Evolutionary conservation across 805 yeast species (phyloP), one percentile per base, ranked within the genome.

Genomic region (Monosporozyma yasuniensis): DNA sequence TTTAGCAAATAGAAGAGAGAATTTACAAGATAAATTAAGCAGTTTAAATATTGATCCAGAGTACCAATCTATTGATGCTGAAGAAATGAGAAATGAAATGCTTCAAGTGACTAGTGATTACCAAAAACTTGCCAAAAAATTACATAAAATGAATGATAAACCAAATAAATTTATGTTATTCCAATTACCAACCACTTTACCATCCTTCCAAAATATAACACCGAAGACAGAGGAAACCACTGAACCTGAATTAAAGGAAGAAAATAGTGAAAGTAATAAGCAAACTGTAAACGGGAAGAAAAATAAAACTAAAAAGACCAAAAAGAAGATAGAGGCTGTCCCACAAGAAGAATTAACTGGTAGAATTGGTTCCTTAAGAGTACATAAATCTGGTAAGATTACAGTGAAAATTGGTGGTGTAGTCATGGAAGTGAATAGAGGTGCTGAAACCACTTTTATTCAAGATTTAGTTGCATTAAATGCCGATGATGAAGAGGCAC

Each of bases 381-480:
- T 83, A 44, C 96, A 90, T 64, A 78, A 82, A 59, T 87, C 96
- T 1, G 98, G 98, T 3, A 86, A 78, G 61, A 65, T 88, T 19
- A 75, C 95, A 3, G 76, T 90, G 65, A 76, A 79, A 52, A 69
- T 91, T 37, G 96, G 96, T 12, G 77, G 80, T 47, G 77, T 79
- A 7, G 72, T 77, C 3, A 76, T 82, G 74, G 87, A 84, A 50
- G 80, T 89, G 21, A 72, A 81, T 4, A 75, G 78, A 58, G 96
- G 96, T 14, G 80, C 87, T 3, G 75, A 81, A 11, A 65, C 85
- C 6, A 73, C 77, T 4, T 82, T 88, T 54, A 67, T 84, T 25
- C 96, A 91, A 64, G 91, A 87, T 51, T 72, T 87, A 9, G 79
- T 84, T 2, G 67, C 78, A 18, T 55, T 83, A n/a, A 77, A 80